phyloP scores from a whole-genome alignment of 345 rosid genomes.

The rapeseed (Brassica napus) region DNA sequence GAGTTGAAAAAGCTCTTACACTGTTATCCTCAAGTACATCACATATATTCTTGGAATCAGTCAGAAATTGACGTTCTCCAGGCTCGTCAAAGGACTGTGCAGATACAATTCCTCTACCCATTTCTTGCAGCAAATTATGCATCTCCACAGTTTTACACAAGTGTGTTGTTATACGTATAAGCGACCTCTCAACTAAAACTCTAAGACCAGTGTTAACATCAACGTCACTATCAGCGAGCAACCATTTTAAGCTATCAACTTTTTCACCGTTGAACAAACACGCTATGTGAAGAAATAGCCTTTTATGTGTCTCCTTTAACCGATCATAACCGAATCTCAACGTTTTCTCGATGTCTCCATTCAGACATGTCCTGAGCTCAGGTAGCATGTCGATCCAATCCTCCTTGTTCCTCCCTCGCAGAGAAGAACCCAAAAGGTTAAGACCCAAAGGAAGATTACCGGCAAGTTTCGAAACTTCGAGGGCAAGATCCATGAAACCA shows the following conservation, averaged over 20 bases:
- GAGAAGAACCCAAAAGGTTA: slow-evolving; percentile 7
- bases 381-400: slow-evolving; percentile 1
- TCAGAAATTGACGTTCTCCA: slow-evolving; percentile 12
- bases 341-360: slow-evolving; percentile 7
- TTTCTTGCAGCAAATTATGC: slow-evolving; percentile 10
- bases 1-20: not conserved
- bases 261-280: not conserved
- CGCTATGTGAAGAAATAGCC: slow-evolving; percentile 1
- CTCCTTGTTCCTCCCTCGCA: slow-evolving; percentile 9
- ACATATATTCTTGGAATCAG: slow-evolving; percentile 3
- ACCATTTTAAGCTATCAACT: slow-evolving; percentile 8
- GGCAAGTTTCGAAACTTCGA: not conserved
- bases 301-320: slow-evolving; percentile 1
- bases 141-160: slow-evolving; percentile 7
- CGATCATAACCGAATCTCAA: not conserved
- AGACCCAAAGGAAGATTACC: slow-evolving; percentile 16
- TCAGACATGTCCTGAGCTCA: slow-evolving; percentile 4
- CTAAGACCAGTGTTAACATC: slow-evolving; percentile 4
- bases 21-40: slow-evolving; percentile 7
- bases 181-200: slow-evolving; percentile 14
- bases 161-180: slow-evolving; percentile 3
- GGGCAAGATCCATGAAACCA: not conserved
- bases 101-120: slow-evolving; percentile 15
- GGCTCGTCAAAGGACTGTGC: slow-evolving; percentile 5
- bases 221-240: not conserved